Evolutionary conservation across 2,329 filamentous ascomycete genomes (phyloP).

Genomic region (Myriosclerotinia curreyana): DNA sequence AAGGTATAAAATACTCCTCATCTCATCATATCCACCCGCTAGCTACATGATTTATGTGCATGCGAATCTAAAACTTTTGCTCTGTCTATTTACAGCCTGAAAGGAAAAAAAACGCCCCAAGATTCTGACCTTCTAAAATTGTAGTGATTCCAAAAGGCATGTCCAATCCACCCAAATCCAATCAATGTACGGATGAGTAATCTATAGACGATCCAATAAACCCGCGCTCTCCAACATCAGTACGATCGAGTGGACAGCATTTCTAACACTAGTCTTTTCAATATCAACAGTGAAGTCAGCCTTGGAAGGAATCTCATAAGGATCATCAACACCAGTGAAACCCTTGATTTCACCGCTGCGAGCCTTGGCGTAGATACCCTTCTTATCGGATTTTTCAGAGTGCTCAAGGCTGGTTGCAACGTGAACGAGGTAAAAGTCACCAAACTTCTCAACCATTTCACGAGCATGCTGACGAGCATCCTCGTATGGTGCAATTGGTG

Average conservation of each 20-base stretch:
- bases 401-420: slow-evolving; percentile 90
- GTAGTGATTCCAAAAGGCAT: slow-evolving; percentile 3
- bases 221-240: slow-evolving; percentile 87
- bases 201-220: slow-evolving; percentile 65
- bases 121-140: neutral
- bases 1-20: neutral
- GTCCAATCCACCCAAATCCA: slow-evolving; percentile 4
- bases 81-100: slow-evolving; percentile 8
- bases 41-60: neutral
- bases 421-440: slow-evolving; percentile 92
- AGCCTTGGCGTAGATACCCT: slow-evolving; percentile 82
- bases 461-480: slow-evolving; percentile 71
- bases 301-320: slow-evolving; percentile 82
- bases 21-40: neutral
- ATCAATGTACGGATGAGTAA: slow-evolving; percentile 5
- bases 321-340: slow-evolving; percentile 97
- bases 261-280: slow-evolving; percentile 83
- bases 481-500: slow-evolving; percentile 93
- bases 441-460: slow-evolving; percentile 82
- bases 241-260: slow-evolving; percentile 95
- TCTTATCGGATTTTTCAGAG: slow-evolving; percentile 92
- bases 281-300: slow-evolving; percentile 81
- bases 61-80: slow-evolving; percentile 1
- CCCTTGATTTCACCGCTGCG: slow-evolving; percentile 90
- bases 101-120: neutral